phyloP scores from a whole-genome alignment of 768 basidiomycete species.

The Tylopilus felleus region DNA sequence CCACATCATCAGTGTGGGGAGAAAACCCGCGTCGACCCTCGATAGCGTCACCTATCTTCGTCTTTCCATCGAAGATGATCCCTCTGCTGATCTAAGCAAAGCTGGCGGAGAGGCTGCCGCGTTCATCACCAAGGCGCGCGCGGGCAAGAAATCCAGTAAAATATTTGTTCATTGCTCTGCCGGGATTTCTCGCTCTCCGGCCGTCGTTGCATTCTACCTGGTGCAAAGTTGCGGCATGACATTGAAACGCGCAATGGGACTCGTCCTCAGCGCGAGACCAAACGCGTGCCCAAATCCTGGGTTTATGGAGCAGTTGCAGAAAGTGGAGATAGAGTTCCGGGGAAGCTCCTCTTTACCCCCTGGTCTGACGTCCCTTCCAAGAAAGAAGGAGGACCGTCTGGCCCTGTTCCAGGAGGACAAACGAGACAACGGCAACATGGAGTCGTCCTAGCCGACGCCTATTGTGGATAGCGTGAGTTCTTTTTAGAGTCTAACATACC shows the following conservation, averaged over 20 bases:
- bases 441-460: not conserved
- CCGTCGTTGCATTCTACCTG: constrained; percentile 5
- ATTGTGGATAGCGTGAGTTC: not conserved
- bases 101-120: not conserved
- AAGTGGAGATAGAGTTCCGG: not conserved
- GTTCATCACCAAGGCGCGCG: constrained; percentile 3
- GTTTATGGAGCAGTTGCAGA: not conserved
- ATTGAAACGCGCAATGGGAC: not conserved
- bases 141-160: not conserved
- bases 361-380: not conserved
- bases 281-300: constrained; percentile 6
- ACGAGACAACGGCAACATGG: not conserved
- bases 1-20: constrained; percentile 12
- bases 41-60: constrained; percentile 8
- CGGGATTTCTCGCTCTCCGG: constrained; percentile 11
- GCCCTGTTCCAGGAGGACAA: constrained; percentile 6
- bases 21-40: not conserved
- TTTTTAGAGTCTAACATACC: not conserved
- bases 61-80: constrained; percentile 8
- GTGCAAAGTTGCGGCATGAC: constrained; percentile 3
- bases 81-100: constrained; percentile 5
- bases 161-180: constrained; percentile 10
- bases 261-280: constrained; percentile 1
- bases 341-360: not conserved
- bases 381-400: constrained; percentile 5